Evolutionary conservation across 441 rosid genomes (phyloP), one percentile per base, ranked within the genome.

Genomic region (Syzygium malaccense): DNA sequence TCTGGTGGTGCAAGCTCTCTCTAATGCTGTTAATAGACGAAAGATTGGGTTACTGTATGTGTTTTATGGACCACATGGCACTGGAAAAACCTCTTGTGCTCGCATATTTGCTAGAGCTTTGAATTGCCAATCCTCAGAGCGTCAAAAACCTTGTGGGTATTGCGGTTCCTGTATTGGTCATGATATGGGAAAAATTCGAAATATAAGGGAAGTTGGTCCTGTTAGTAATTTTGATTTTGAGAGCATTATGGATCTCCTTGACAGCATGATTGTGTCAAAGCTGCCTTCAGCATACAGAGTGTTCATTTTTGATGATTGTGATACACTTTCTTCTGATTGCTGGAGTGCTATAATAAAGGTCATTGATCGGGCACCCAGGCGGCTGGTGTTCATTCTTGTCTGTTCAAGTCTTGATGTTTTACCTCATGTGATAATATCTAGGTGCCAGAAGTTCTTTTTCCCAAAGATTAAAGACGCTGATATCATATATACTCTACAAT

Each of bases 361-460:
- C 92, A 94, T 97, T 88, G 98, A 98, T 88, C 95, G 98, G 87
- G 98, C 97, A 88, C 98, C 99, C 25, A 94, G 98, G 32, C 95
- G 93, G 26, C 97, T 96, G 49, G 98, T 96, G 86, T 95, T 97
- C 90, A 89, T 97, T 92, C 97, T 98, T 84, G 96, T 97, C 90
- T 93, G 99, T 92, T 96, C 99, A 14, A 96, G 96, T 91, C 97
- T 98, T 86, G 99, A 98, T 87, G 96, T 95, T 90, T 90, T 98
- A 90, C 99, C 99, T 91, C 99, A 98, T 91, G 94, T 96, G 90
- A 96, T 98, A 92, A 92, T 96, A 91, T 96, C 99, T 33, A 95
- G 99, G 88, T 98, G 99, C 91, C 99, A 98, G 92, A 98, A 97
- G 86, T 97, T 98, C 94, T 98, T 97, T 92, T 98, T 97, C 91